Base-by-base conservation (phyloP, 1,284 basidiomycete genomes). In the Megacollybia platyphylla region DNA sequence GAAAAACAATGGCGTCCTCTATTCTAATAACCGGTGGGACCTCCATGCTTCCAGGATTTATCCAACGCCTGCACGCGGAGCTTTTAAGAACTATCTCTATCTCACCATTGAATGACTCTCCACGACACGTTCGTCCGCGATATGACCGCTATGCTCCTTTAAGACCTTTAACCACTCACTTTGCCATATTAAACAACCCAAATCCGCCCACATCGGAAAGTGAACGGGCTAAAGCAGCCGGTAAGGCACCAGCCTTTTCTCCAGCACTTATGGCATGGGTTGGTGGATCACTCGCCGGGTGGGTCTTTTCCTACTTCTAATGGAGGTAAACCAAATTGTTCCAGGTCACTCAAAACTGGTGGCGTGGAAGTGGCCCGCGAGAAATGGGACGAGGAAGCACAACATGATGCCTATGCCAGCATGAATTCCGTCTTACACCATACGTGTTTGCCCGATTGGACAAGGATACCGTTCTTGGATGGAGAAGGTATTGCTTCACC, bases 281-380 rank as follows among this genome's bases (percentile, higher is more conserved):
- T n/a, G 92, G 92, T 2, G 92, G 88, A 0, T 91, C 87, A 29
- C 60, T 97, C 10, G 87, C 90, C 2, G 93, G 92, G 83, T 89
- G 58, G 51, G 80, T 65, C 39, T 43, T 34, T 44, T 20, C 27
- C 8, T 36, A 34, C 42, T 37, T 38, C 20, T 35, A 32, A 26
- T 42, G 50, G 17, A 49, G 39, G 18, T 46, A 37, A 34, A 32
- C 26, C 32, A 44, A 44, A 11, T 31, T 20, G 18, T 37, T 40
- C 7, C 36, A 70, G 68, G 41, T 57, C 85, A 8, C 65, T 96
- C 42, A 93, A 94, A 61, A 88, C 81, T 0, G 83, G 87, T 1
- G 88, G 86, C 2, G 71, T 70, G 4, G 90, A 93, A 55, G 71
- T 94, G 8, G 55, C 78, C 31, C 70, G 88, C 39, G 91, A 93